A percentile compares a stretch with the other conserved stretches of the same genome.
phyloP scores from a whole-genome alignment of 2,329 filamentous ascomycete genomes.

The Venturia effusa region DNA sequence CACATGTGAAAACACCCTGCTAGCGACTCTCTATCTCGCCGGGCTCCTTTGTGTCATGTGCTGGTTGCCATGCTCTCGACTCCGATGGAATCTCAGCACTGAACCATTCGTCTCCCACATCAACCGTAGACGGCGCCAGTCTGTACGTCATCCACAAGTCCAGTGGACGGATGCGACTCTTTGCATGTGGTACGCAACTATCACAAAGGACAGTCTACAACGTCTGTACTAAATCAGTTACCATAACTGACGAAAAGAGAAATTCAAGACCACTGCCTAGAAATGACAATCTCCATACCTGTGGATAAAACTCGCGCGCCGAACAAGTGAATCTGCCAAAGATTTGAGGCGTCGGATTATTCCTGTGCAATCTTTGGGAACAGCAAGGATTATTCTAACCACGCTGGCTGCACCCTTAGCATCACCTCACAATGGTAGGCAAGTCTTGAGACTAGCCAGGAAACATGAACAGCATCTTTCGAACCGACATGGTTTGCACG shows the following conservation, averaged over 20 bases:
- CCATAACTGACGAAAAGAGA: background rate
- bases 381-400: background rate
- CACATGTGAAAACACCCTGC: background rate
- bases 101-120: background rate
- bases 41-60: background rate
- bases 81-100: background rate
- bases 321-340: background rate
- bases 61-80: background rate
- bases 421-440: background rate
- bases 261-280: background rate
- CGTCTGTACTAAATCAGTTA: background rate
- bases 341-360: background rate
- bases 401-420: background rate
- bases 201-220: background rate
- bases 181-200: background rate
- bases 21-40: background rate
- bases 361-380: background rate
- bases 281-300: background rate
- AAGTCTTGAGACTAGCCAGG: background rate
- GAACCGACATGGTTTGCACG: background rate
- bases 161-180: background rate
- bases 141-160: background rate
- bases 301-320: background rate
- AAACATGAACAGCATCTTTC: background rate
- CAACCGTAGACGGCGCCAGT: background rate